These are phyloP conservation scores for Meredithiella fracta DNA, from an alignment of 2,329 filamentous ascomycete genomes.

Conservation along the genomic window DNA sequence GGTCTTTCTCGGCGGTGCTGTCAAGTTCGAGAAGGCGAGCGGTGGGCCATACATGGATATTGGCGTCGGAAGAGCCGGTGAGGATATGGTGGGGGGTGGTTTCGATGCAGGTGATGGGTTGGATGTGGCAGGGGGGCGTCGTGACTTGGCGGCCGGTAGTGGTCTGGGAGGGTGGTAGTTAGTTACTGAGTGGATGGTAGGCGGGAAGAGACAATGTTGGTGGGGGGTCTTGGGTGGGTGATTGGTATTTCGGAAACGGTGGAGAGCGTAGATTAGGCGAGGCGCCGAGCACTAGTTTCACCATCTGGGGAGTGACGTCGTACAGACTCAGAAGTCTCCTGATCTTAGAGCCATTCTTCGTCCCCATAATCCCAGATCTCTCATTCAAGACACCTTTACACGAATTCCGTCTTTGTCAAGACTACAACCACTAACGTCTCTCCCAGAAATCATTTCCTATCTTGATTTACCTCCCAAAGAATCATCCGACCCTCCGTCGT, in stretches of 20 bases:
- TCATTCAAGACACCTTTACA: too few species aligned
- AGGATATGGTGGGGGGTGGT: constrained; percentile 57
- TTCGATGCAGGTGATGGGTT: constrained; percentile 60
- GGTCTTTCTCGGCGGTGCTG: constrained; percentile 42
- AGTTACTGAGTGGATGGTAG: neutral
- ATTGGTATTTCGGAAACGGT: too few species aligned
- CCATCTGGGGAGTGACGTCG: too few species aligned
- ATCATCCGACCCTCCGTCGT: constrained; percentile 75
- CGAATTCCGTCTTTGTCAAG: too few species aligned
- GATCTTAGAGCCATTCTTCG: neutral
- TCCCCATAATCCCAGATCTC: too few species aligned
- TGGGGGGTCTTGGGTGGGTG: neutral
- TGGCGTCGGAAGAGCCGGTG: constrained; percentile 71
- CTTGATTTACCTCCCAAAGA: constrained; percentile 65
- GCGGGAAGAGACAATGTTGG: neutral
- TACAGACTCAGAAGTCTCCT: too few species aligned
- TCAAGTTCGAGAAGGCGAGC: constrained; percentile 50
- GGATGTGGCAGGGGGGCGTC: constrained; percentile 62
- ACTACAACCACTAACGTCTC: neutral
- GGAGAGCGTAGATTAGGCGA: too few species aligned
- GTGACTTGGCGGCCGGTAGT: constrained; percentile 61
- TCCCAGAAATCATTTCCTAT: neutral
- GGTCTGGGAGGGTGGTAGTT: constrained; percentile 29
- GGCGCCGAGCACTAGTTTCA: constrained; percentile 6
- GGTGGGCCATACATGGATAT: constrained; percentile 82